Percentiles rank a stretch among this genome's conserved stretches.
Evolutionary conservation across 352 stramenopile genomes (phyloP).

Genomic region (Globisporangium cederbergense): DNA sequence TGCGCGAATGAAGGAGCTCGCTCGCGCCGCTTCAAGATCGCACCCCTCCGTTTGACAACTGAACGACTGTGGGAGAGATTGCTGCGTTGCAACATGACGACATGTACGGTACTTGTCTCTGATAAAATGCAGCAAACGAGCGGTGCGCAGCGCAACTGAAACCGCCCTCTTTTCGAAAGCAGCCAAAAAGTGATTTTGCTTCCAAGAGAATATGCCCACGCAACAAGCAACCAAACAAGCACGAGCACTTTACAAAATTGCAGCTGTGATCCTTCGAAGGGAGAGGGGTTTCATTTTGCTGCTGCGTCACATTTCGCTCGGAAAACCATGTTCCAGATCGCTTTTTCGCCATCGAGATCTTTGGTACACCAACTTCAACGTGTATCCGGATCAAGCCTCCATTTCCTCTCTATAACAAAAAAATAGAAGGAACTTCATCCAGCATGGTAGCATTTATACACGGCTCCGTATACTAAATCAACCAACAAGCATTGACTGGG

Average conservation of each 20-base stretch:
- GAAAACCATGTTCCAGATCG: slow-evolving; percentile 22
- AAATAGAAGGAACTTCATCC: slow-evolving; percentile 5
- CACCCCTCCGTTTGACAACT: neutral
- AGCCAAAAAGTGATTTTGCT: slow-evolving; percentile 1
- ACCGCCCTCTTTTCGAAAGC: neutral
- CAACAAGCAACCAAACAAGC: neutral
- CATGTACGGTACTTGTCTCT: neutral
- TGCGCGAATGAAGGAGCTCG: too few relatives aligned
- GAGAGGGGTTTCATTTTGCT: too few relatives aligned
- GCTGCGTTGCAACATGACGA: neutral
- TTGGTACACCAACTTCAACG: slow-evolving; percentile 4
- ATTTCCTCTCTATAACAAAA: neutral
- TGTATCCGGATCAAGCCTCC: slow-evolving; percentile 3
- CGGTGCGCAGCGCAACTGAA: slow-evolving; percentile 1
- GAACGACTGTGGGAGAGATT: neutral
- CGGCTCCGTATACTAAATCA: neutral
- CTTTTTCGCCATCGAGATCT: slow-evolving; percentile 7
- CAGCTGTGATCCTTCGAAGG: too few relatives aligned
- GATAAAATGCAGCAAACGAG: slow-evolving; percentile 12
- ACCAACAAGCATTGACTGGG: neutral
- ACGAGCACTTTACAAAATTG: neutral
- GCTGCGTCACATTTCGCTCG: neutral
- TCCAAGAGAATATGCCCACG: too few relatives aligned
- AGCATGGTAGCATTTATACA: neutral
- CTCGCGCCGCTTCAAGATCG: slow-evolving; percentile 6